Conservation (phyloP, 257 asterid species). For the Lantana camara region DNA sequence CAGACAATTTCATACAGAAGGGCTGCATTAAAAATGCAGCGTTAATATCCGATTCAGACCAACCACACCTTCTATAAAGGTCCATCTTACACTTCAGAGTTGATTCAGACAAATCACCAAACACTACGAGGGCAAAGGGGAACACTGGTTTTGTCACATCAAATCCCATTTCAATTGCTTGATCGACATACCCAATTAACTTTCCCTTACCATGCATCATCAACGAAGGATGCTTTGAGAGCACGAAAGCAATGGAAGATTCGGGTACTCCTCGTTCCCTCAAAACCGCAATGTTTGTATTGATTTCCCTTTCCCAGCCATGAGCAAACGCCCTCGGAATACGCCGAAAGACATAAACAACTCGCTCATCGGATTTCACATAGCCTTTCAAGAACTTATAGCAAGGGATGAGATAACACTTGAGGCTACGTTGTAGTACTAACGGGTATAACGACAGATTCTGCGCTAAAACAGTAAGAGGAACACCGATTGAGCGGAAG, state of each 20-base stretch:
- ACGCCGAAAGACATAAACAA: not conserved
- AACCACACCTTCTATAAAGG: conserved; percentile 34
- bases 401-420: conserved; percentile 23
- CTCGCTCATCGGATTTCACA: conserved; percentile 12
- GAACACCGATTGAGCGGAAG: conserved; percentile 32
- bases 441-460: not conserved
- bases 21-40: conserved; percentile 33
- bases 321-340: not conserved
- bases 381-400: conserved; percentile 23
- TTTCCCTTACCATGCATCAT: not conserved
- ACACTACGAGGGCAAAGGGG: conserved; percentile 20
- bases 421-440: conserved; percentile 20
- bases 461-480: not conserved
- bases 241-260: conserved; percentile 20
- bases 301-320: not conserved
- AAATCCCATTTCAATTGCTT: conserved; percentile 33
- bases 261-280: conserved; percentile 17
- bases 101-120: conserved; percentile 8
- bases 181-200: not conserved
- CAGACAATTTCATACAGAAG: conserved; percentile 27
- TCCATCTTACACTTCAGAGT: conserved; percentile 18
- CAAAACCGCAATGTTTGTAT: conserved; percentile 3
- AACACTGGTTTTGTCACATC: not conserved
- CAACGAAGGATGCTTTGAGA: not conserved
- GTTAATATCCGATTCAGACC: conserved; percentile 30